Base-by-base conservation (phyloP, 352 stramenopile genomes). In the Phytophthora cactorum region DNA sequence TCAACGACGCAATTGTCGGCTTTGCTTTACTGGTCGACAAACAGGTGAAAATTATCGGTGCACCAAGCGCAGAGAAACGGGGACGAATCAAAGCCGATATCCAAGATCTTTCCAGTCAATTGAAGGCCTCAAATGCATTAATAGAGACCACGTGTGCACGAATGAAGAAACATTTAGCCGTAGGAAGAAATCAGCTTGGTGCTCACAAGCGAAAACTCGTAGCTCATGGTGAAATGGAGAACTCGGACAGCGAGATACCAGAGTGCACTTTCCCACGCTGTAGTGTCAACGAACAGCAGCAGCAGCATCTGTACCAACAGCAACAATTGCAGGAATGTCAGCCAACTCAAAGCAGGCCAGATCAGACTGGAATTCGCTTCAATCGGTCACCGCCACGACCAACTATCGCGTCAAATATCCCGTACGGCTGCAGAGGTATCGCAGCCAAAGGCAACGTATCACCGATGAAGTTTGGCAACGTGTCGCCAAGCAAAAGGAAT, bases 11-110 rank as follows among this genome's bases (percentile, higher is more conserved):
- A 3, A 83, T 92, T 50, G 64, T 90, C 31, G 78, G 79, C 0
- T 91, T 93, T 45, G 75, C 83, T 8, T 73, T 93, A 17, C 72
- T 93, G 2, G 77, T 93, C n/a, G 85, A 90, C 67, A 90, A 90
- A 49, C 85, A 91, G 47, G 84, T 91, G 31, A 88, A 84, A 22
- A 85, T 90, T 54, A 80, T 88, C 28, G 77, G 81, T 12, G 61
- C 31, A 3, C 65, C 81, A 44, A 87, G 63, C 14, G 45, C 77
- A 11, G 78, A 88, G 15, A 76, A 88, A 43, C 63, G 78, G 14
- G 74, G 70, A 0, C 78, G 82, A 10, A 65, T 90, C 28, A 79
- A 82, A 53, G 76, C 80, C 7, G 78, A 93, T 54, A 88, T 91
- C 34, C 70, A 89, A 49, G 82, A 89, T 34, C 68, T 89, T 5